Percentiles rank a stretch among this genome's conserved stretches.
These are phyloP conservation scores for Macaranga tanarius DNA, from an alignment of 441 rosid genomes.

Conservation along the genomic window DNA sequence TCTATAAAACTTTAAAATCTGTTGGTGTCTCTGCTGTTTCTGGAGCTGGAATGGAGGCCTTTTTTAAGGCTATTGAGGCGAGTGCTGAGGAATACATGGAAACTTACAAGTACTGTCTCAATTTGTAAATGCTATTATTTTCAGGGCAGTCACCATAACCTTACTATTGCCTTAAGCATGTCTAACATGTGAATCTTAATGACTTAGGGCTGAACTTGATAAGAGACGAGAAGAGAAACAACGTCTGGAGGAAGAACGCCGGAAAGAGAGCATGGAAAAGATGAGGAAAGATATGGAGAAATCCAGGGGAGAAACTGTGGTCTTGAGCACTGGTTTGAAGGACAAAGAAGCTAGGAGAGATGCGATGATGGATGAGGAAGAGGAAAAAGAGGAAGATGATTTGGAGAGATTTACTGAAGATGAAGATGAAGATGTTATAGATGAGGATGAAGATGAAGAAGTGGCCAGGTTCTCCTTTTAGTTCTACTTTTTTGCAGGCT, in stretches of 20 bases:
- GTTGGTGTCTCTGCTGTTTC: conserved; percentile 94
- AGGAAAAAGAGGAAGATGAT: conserved; percentile 28
- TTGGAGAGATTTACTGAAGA: conserved; percentile 42
- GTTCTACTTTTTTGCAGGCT: neutral
- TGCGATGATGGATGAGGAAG: conserved; percentile 48
- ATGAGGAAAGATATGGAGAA: conserved; percentile 83
- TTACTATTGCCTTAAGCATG: neutral
- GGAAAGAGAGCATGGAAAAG: conserved; percentile 64
- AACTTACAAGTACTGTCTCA: conserved; percentile 62
- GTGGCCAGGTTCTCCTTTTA: conserved; percentile 47
- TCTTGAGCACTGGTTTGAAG: conserved; percentile 81
- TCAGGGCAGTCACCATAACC: neutral
- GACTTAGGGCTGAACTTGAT: conserved; percentile 80
- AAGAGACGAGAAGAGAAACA: conserved; percentile 77
- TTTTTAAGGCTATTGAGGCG: conserved; percentile 77
- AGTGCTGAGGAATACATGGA: conserved; percentile 89
- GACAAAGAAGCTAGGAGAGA: conserved; percentile 33
- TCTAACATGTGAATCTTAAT: neutral
- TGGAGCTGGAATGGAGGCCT: conserved; percentile 86
- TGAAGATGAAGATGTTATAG: conserved; percentile 53
- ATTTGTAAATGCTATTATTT: neutral
- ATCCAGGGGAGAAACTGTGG: conserved; percentile 76
- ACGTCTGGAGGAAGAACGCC: conserved; percentile 71
- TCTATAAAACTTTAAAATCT: conserved; percentile 71
- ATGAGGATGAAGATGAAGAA: conserved; percentile 82